Base-by-base conservation (phyloP, 2,329 filamentous ascomycete species). In the Zymoseptoria pseudotritici region DNA sequence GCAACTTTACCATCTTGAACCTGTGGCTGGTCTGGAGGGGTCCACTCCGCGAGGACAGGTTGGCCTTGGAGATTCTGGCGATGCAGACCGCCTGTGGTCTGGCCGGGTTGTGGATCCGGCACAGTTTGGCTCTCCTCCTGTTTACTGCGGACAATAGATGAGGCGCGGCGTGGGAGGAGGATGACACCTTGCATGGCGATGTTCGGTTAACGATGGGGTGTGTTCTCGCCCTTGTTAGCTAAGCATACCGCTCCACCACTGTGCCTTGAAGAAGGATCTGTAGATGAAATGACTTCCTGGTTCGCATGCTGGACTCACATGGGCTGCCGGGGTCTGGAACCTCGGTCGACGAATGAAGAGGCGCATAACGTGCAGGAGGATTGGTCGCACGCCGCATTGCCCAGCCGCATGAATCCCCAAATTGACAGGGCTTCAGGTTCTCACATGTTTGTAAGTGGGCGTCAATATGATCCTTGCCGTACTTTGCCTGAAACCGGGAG, bases 21-120 rank as follows among this genome's bases (percentile, higher is more conserved):
- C 82, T 99, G 58, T 99, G 93, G 93, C 80, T 99, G 63, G 90
- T 97, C 56, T 96, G 91, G 90, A 87, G 92, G 73, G 94, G 94
- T 0, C 92, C 94, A 2, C 83, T 96, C 80, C 84, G 89, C 63
- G 94, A 99, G 74, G 89, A 96, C 75, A 82, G 84, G 53, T 80
- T 99, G 57, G 90, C 91, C 24, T 79, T 85, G 71, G 90, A 94
- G 73, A 82, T 99, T 62, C 83, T 94, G 53, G 77, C 77, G n/a
- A 82, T 97, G 75, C 94, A 99, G 79, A 78, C 84, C 17, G 74
- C 81, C 4, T 83, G 89, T 63, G 94, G 94, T 7, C 73, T 95
- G n/a, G 77, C 90, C 50, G 94, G 92, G 20, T 77, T 99, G 61
- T 90, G 96, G 71, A 84, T 91, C 57, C 81, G 94, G 66, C 94